Conservation (phyloP, 192 early-diverging fungal genomes). For the Phycomyces nitens region DNA sequence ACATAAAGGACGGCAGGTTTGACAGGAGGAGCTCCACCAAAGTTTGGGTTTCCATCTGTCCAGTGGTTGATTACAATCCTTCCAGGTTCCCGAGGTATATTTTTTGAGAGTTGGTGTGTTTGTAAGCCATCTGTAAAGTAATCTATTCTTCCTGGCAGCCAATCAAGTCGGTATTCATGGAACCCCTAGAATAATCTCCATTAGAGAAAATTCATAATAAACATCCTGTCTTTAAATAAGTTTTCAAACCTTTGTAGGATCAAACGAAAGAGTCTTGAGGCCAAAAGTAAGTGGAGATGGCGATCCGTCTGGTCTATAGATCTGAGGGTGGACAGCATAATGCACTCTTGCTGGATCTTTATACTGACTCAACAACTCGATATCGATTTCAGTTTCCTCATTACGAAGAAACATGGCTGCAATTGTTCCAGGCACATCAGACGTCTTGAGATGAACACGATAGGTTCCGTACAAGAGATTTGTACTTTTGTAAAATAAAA, state of each 20-base stretch:
- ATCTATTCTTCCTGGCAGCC: conserved; percentile 17
- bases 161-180: conserved; percentile 37
- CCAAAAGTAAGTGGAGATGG: conserved; percentile 22
- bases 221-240: too few species aligned
- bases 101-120: conserved; percentile 2
- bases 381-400: conserved; percentile 25
- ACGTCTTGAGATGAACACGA: conserved; percentile 10
- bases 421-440: conserved; percentile 15
- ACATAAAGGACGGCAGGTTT: conserved; percentile 11
- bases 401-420: conserved; percentile 19
- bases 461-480: conserved; percentile 27
- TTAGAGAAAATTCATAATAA: too few species aligned
- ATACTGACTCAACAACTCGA: conserved; percentile 17
- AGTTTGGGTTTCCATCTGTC: conserved; percentile 30
- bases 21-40: conserved; percentile 18
- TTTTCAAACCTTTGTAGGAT: conserved; percentile 9
- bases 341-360: conserved; percentile 18
- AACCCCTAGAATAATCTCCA: conserved; percentile 9
- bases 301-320: conserved; percentile 9
- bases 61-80: conserved; percentile 32
- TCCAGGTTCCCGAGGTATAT: conserved; percentile 11
- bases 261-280: conserved; percentile 14
- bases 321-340: conserved; percentile 28
- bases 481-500: background rate
- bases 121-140: conserved; percentile 22